phyloP scores from a whole-genome alignment of 1,139 yeast species.

The Pichia sp. region DNA sequence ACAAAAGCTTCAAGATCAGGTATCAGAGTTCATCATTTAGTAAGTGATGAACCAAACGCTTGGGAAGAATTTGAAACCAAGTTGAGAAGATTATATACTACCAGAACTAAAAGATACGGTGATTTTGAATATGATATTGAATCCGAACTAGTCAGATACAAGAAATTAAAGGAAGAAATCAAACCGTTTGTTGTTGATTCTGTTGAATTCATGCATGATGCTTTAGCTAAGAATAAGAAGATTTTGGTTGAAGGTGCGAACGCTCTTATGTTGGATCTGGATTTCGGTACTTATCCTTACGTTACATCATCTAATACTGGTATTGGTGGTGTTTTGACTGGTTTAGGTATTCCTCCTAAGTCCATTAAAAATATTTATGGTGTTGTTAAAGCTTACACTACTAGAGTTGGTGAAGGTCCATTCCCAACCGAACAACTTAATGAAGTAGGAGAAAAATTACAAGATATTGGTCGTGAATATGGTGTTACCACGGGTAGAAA shows the following conservation, averaged over 20 bases:
- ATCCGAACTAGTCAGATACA: slow-evolving; percentile 70
- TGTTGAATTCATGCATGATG: slow-evolving; percentile 81
- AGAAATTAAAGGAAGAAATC: slow-evolving; percentile 60
- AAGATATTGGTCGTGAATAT: slow-evolving; percentile 85
- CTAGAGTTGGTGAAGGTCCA: slow-evolving; percentile 99
- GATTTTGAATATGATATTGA: slow-evolving; percentile 83
- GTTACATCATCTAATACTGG: slow-evolving; percentile 96
- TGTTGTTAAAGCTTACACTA: slow-evolving; percentile 96
- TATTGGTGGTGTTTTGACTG: slow-evolving; percentile 97
- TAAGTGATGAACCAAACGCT: slow-evolving; percentile 79
- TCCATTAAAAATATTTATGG: slow-evolving; percentile 78
- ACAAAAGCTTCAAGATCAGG: slow-evolving; percentile 98
- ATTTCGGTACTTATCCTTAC: slow-evolving; percentile 96
- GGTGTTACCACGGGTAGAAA: slow-evolving; percentile 99
- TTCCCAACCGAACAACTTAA: slow-evolving; percentile 98
- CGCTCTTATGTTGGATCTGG: slow-evolving; percentile 95
- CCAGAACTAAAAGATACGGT: slow-evolving; percentile 87
- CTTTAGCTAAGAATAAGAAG: slow-evolving; percentile 69
- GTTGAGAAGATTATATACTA: slow-evolving; percentile 66
- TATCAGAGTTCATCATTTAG: slow-evolving; percentile 91
- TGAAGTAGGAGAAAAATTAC: slow-evolving; percentile 77
- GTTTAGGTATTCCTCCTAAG: slow-evolving; percentile 90
- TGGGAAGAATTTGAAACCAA: slow-evolving; percentile 87
- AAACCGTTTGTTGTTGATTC: slow-evolving; percentile 94
- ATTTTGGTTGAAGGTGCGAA: slow-evolving; percentile 97